These are phyloP conservation scores for Podospora bellae-mahoneyi DNA, from an alignment of 495 filamentous ascomycete genomes.

Conservation along the genomic window DNA sequence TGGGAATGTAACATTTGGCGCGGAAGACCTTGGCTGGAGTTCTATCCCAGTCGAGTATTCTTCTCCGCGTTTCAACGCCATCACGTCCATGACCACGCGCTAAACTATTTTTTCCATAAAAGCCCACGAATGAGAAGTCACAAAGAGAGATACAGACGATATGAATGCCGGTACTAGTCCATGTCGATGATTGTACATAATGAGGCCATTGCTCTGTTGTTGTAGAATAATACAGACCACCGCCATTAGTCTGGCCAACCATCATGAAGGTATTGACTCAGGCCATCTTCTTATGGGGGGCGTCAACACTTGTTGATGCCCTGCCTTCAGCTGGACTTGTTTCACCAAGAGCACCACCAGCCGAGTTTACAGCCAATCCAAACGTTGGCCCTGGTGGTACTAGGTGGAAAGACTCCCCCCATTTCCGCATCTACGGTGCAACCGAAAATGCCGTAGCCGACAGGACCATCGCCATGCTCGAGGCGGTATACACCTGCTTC, in stretches of 20 bases:
- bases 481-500: conserved; percentile 46
- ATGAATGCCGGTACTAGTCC: background rate
- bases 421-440: conserved; percentile 44
- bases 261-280: background rate
- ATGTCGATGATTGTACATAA: background rate
- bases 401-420: conserved; percentile 41
- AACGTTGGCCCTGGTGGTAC: conserved; percentile 33
- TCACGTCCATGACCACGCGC: background rate
- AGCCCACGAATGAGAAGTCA: background rate
- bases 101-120: background rate
- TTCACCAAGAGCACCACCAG: conserved; percentile 25
- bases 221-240: background rate
- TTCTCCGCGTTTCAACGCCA: background rate
- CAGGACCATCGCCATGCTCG: conserved; percentile 34
- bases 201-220: background rate
- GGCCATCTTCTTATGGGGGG: background rate
- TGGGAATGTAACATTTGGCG: background rate
- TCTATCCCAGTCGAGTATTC: too few species aligned
- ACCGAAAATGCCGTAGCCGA: conserved; percentile 29
- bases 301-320: background rate
- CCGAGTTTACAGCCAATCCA: conserved; percentile 40
- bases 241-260: background rate
- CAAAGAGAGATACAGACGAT: background rate
- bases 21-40: background rate
- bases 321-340: background rate